phyloP scores from a whole-genome alignment of 2,329 filamentous ascomycete species.

The Fusarium phyllophilum region DNA sequence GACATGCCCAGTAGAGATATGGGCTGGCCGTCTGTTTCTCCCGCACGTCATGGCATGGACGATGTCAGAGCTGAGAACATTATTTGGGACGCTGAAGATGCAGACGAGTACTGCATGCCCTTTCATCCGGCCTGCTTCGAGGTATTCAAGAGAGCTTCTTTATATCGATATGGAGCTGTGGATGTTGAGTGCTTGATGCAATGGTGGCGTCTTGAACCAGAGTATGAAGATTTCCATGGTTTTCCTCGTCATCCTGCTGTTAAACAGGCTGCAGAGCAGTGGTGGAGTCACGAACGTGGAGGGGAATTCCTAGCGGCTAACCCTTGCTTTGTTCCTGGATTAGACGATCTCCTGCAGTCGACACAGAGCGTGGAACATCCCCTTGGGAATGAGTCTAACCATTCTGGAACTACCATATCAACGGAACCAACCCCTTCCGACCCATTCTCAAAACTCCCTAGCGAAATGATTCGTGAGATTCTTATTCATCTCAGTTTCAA shows the following conservation, averaged over 20 bases:
- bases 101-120: constrained; percentile 26
- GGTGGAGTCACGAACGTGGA: constrained; percentile 21
- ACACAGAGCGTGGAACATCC: neutral
- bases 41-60: constrained; percentile 9
- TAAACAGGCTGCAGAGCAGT: neutral
- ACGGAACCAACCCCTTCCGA: neutral
- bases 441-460: constrained; percentile 9
- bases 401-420: accelerated
- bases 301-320: constrained; percentile 37
- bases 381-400: neutral
- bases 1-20: constrained; percentile 21
- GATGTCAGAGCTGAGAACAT: neutral
- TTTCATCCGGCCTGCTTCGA: constrained; percentile 47
- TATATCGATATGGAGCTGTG: constrained; percentile 19
- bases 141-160: constrained; percentile 42
- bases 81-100: neutral
- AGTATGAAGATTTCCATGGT: neutral
- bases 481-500: constrained; percentile 6
- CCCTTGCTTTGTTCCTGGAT: constrained; percentile 29
- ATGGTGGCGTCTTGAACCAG: constrained; percentile 21
- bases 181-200: constrained; percentile 32
- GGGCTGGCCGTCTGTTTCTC: neutral
- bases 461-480: constrained; percentile 23
- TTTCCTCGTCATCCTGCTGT: constrained; percentile 27
- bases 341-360: constrained; percentile 5